Evolutionary conservation across 192 early-diverging fungal species (phyloP).

Genomic region (Coemansia furcata): DNA sequence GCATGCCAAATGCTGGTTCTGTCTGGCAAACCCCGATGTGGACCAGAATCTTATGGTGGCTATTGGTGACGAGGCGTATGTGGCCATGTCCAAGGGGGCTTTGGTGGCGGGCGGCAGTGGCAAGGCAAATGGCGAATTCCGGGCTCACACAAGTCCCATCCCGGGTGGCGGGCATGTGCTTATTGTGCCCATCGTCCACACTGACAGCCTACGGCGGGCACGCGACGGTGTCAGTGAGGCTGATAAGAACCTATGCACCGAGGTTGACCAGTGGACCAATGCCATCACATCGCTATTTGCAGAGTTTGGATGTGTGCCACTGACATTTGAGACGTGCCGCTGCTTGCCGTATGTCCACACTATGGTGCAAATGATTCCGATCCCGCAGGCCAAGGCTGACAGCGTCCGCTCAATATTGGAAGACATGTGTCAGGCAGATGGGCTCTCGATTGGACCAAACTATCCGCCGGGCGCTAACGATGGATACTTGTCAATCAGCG

Average conservation of each 20-base stretch:
- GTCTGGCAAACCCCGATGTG: conserved; percentile 84
- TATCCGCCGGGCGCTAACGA: conserved; percentile 20
- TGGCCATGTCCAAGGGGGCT: conserved; percentile 88
- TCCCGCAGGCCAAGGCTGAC: conserved; percentile 22
- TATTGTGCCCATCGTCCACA: conserved; percentile 66
- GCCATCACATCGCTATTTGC: conserved; percentile 49
- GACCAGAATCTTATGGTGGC: conserved; percentile 88
- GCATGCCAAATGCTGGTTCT: conserved; percentile 86
- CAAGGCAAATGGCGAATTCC: conserved; percentile 13
- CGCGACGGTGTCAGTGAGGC: conserved; percentile 33
- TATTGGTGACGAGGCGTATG: conserved; percentile 77
- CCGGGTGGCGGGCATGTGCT: conserved; percentile 84
- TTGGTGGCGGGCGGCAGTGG: conserved; percentile 48
- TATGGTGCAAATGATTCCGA: conserved; percentile 36
- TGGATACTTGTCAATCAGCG: conserved; percentile 39
- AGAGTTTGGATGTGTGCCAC: conserved; percentile 61
- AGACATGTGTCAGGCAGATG: conserved; percentile 21
- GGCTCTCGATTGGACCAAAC: conserved; percentile 8
- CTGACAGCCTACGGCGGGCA: conserved; percentile 34
- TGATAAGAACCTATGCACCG: conserved; percentile 57
- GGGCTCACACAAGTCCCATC: conserved; percentile 41
- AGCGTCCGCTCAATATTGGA: conserved; percentile 19
- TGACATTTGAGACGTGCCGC: conserved; percentile 73
- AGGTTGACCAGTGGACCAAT: conserved; percentile 52
- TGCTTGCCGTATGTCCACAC: conserved; percentile 47